Percentiles rank a stretch among this genome's conserved stretches.
Evolutionary conservation across 306 rosid species (phyloP).

Genomic region (Prunus salicina): DNA sequence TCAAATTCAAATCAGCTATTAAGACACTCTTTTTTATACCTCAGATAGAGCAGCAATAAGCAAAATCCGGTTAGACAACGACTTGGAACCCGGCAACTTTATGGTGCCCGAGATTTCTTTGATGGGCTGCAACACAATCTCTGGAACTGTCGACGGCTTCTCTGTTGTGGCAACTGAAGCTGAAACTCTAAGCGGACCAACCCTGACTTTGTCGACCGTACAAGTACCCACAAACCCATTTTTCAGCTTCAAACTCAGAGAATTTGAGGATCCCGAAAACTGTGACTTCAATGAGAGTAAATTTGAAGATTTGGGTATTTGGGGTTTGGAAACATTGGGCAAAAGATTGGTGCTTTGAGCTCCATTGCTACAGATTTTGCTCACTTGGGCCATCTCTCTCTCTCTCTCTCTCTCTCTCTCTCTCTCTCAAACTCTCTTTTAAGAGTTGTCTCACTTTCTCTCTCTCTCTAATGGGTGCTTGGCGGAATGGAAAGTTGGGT

Average conservation of each 20-base stretch:
- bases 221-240: conserved; percentile 25
- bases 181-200: conserved; percentile 39
- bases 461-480: background rate
- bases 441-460: background rate
- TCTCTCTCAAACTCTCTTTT: background rate
- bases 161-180: conserved; percentile 70
- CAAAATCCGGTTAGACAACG: conserved; percentile 84
- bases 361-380: conserved; percentile 58
- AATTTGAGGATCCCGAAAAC: conserved; percentile 43
- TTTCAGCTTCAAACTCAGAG: conserved; percentile 42
- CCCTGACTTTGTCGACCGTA: conserved; percentile 26
- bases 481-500: conserved; percentile 19
- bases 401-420: conserved; percentile 8
- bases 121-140: conserved; percentile 89
- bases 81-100: conserved; percentile 92
- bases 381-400: conserved; percentile 61
- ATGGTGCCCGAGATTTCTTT: conserved; percentile 79
- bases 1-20: background rate
- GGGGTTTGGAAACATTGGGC: conserved; percentile 39
- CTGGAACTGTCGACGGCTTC: conserved; percentile 75
- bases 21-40: conserved; percentile 45
- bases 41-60: conserved; percentile 98
- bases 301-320: conserved; percentile 50
- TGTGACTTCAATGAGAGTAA: conserved; percentile 51
- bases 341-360: conserved; percentile 52